These are phyloP conservation scores for Aristolochia contorta DNA, from an alignment of 164 flowering plant species.

Conservation along the genomic window DNA sequence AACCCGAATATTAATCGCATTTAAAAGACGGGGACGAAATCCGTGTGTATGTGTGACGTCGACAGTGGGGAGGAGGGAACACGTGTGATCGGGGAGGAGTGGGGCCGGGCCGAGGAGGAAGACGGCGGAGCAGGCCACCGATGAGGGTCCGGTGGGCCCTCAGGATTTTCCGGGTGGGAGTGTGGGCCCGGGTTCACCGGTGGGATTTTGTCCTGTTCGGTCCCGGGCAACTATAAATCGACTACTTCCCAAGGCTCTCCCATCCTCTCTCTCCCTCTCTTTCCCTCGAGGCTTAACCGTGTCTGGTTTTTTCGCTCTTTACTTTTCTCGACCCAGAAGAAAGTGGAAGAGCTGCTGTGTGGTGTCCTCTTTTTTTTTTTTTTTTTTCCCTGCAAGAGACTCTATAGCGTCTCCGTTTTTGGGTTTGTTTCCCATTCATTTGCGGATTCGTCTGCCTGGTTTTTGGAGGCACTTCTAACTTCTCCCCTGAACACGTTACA, in stretches of 20 bases:
- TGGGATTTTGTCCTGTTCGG: slow-evolving; percentile 13
- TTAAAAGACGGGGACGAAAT: background rate
- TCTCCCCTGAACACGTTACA: background rate
- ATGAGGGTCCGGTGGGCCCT: slow-evolving; percentile 2
- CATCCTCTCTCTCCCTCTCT: background rate
- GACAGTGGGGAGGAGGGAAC: background rate
- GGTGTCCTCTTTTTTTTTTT: too few relatives aligned
- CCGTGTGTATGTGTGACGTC: background rate
- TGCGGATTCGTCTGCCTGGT: background rate
- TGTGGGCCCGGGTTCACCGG: slow-evolving; percentile 4
- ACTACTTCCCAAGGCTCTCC: background rate
- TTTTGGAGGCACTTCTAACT: background rate
- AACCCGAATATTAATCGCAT: background rate
- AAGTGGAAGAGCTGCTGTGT: background rate
- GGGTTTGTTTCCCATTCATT: background rate
- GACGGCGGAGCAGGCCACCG: slow-evolving; percentile 7
- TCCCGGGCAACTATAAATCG: slow-evolving; percentile 7
- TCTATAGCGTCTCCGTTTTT: background rate
- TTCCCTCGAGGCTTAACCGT: background rate
- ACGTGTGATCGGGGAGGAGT: background rate
- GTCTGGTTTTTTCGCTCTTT: background rate
- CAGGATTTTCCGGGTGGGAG: background rate
- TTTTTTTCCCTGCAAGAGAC: background rate
- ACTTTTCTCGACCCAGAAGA: background rate
- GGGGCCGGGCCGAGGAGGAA: background rate